phyloP scores from a whole-genome alignment of 805 yeast species.

The Schwanniomyces occidentalis region DNA sequence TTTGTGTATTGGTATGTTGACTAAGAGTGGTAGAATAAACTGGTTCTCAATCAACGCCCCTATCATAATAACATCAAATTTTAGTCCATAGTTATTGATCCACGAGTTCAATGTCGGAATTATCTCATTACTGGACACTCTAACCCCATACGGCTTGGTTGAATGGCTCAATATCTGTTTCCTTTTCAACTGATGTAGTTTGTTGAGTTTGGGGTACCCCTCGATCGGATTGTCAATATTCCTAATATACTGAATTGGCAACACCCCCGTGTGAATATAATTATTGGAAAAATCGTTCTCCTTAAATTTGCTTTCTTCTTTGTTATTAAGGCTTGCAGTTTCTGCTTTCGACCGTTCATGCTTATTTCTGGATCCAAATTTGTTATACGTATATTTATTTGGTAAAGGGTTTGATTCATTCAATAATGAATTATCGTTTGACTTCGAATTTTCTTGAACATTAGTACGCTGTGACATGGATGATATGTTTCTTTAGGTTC shows the following conservation, averaged over 20 bases:
- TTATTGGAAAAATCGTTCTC: constrained; percentile 76
- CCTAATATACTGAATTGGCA: constrained; percentile 65
- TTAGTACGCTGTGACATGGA: no score
- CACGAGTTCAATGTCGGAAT: constrained; percentile 58
- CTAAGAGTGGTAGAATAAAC: constrained; percentile 59
- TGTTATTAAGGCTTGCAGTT: no score
- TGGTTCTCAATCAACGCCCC: constrained; percentile 82
- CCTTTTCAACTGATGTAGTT: constrained; percentile 63
- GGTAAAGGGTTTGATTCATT: no score
- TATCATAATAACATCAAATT: constrained; percentile 89
- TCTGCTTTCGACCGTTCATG: neutral
- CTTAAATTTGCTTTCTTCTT: constrained; percentile 10
- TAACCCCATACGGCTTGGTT: constrained; percentile 64
- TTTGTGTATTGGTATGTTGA: constrained; percentile 67
- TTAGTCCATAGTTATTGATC: constrained; percentile 56
- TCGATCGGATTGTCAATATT: constrained; percentile 67
- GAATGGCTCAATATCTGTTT: constrained; percentile 55
- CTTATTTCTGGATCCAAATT: constrained; percentile 15
- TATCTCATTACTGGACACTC: constrained; percentile 54
- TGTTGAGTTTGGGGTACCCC: constrained; percentile 85
- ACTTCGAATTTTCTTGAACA: no score
- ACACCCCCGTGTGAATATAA: constrained; percentile 59
- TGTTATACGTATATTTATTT: constrained; percentile 17
- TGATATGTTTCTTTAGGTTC: no score
- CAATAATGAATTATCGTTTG: no score